Base-by-base conservation (phyloP, 2,329 filamentous ascomycete genomes). In the Microsporum canis region DNA sequence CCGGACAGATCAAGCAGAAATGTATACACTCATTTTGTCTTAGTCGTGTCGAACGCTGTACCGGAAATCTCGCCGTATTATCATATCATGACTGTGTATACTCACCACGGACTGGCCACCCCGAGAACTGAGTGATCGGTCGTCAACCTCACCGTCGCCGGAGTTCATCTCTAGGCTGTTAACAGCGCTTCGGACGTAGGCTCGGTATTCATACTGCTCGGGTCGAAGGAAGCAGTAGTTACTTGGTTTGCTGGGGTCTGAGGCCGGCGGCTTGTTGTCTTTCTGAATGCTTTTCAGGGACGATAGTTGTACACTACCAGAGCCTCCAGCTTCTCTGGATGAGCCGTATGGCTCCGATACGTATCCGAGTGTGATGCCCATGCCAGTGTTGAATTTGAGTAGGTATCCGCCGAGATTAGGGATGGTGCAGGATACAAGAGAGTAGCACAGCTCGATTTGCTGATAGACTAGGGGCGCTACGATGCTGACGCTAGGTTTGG, bases 21-120 rank as follows among this genome's bases (percentile, higher is more conserved):
- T 6, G 10, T 39, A 12, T 39, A 12, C 8, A n/a, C 12, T 1
- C 45, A 4, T 29, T 49, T 10, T 8, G 3, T 23, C 43, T 34
- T 55, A 55, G 12, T 55, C 49, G 7, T 31, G 49, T 36, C 31
- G 49, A 55, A 55, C 33, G 5, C 49, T 55, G 31, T 55, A 55
- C 33, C 49, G 29, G 5, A 55, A 7, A 36, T 55, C 49, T 8
- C 49, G 31, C 31, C 49, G 29, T 34, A 55, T 55, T 5, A 55
- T 55, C 49, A 55, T 55, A 31, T 55, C 49, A 17, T 55, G 49
- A n/a, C 49, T 55, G 8, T 55, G 49, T 55, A 55, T 55, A 7
- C 49, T 55, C 49, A 17, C 6, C 29, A 55, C 33, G 4, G 49
- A 36, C n/a, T 17, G 49, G 14, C 14, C 31, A 8, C 49, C 49